phyloP scores from a whole-genome alignment of 495 filamentous ascomycete genomes.

The Rostrohypoxylon terebratum region DNA sequence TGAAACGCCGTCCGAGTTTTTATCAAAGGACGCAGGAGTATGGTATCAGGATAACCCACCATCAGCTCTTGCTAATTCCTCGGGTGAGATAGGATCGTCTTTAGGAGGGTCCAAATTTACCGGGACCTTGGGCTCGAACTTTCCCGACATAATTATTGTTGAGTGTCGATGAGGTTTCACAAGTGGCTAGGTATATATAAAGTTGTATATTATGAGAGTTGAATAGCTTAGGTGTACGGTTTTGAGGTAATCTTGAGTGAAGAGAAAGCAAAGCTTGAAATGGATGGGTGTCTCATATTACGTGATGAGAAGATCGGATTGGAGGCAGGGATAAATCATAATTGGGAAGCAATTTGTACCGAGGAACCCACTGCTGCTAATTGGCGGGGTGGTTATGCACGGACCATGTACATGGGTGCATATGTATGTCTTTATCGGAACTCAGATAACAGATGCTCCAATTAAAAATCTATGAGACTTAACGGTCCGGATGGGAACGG shows the following conservation, averaged over 20 bases:
- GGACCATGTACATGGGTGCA: background rate
- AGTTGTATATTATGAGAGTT: background rate
- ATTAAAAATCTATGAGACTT: background rate
- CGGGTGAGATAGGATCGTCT: slow-evolving; percentile 80
- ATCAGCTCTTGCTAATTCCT: slow-evolving; percentile 82
- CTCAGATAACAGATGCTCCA: background rate
- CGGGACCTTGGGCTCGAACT: slow-evolving; percentile 86
- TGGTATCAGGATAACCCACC: slow-evolving; percentile 65
- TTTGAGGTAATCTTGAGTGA: background rate
- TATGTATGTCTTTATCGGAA: background rate
- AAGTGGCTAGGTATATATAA: background rate
- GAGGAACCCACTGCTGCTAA: background rate
- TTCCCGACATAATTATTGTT: slow-evolving; percentile 64
- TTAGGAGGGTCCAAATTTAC: slow-evolving; percentile 88
- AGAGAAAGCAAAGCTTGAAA: background rate
- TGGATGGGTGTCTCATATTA: background rate
- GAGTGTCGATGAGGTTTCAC: background rate
- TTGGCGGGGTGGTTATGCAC: background rate
- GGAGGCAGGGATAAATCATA: too few relatives aligned
- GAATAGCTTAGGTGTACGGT: background rate
- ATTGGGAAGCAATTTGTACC: too few relatives aligned
- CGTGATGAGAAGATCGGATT: background rate
- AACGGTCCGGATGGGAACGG: background rate
- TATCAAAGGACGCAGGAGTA: background rate
- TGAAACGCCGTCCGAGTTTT: background rate